Evolutionary conservation across 2,329 filamentous ascomycete species (phyloP).

Genomic region (Fusarium sororula): DNA sequence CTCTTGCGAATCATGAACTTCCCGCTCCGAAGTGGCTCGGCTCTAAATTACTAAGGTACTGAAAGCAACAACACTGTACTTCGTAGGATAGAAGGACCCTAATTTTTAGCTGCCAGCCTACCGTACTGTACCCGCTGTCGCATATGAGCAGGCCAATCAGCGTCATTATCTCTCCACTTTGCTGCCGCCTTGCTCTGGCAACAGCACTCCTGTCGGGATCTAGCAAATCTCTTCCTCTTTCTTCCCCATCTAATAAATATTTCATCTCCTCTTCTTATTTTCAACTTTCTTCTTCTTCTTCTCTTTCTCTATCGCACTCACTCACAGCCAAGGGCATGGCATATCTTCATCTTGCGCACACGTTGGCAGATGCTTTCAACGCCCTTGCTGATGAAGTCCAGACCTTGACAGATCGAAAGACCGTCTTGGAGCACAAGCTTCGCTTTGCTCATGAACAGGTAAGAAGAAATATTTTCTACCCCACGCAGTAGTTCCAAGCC

Average conservation of each 20-base stretch:
- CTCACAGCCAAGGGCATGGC: conserved; percentile 47
- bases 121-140: background rate
- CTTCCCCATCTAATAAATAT: conserved; percentile 28
- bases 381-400: conserved; percentile 72
- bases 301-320: conserved; percentile 6
- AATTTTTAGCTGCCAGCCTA: conserved; percentile 7
- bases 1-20: background rate
- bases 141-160: conserved; percentile 12
- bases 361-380: conserved; percentile 71
- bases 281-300: conserved; percentile 3
- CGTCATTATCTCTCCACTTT: conserved; percentile 9
- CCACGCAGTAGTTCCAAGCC: background rate
- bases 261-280: conserved; percentile 1
- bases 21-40: conserved; percentile 15
- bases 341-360: conserved; percentile 58
- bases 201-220: conserved; percentile 24
- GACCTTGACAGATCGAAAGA: conserved; percentile 69
- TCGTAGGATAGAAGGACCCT: background rate
- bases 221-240: conserved; percentile 36
- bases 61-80: background rate
- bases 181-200: conserved; percentile 29
- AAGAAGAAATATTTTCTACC: conserved; percentile 49
- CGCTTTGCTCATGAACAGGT: conserved; percentile 74
- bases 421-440: conserved; percentile 72
- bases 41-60: background rate